These are phyloP conservation scores for Trichoderma gamsii DNA, from an alignment of 495 filamentous ascomycete genomes.

Conservation along the genomic window DNA sequence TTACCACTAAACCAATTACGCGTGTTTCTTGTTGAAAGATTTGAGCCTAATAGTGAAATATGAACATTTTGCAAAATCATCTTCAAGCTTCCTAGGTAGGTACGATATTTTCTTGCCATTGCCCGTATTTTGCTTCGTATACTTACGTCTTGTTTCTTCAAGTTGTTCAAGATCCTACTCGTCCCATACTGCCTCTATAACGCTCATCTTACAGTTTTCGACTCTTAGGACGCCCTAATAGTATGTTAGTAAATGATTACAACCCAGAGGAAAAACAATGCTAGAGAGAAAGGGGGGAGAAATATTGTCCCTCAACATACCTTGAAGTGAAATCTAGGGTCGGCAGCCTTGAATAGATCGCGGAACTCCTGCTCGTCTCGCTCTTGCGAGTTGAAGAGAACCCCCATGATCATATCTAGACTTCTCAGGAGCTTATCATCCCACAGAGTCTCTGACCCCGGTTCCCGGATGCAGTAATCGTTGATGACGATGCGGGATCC, in stretches of 20 bases:
- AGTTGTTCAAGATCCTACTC: not conserved
- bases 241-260: slow-evolving; percentile 7
- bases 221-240: slow-evolving; percentile 34
- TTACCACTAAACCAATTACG: slow-evolving; percentile 15
- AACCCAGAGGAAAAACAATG: not conserved
- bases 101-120: too few relatives aligned
- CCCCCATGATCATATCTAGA: slow-evolving; percentile 53
- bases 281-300: not conserved
- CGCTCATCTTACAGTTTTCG: slow-evolving; percentile 42
- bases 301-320: slow-evolving; percentile 22
- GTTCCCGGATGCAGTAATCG: slow-evolving; percentile 45
- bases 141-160: too few relatives aligned
- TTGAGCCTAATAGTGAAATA: not conserved
- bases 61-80: not conserved
- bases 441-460: slow-evolving; percentile 37
- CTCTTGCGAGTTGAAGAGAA: slow-evolving; percentile 50
- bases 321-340: slow-evolving; percentile 39
- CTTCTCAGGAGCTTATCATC: slow-evolving; percentile 48
- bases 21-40: not conserved
- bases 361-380: slow-evolving; percentile 43
- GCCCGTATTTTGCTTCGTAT: not conserved
- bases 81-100: too few relatives aligned
- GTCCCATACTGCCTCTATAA: slow-evolving; percentile 47
- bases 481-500: slow-evolving; percentile 48
- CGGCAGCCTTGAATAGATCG: slow-evolving; percentile 41